Conservation (phyloP, 441 rosid species). For the Jatropha podagrica region DNA sequence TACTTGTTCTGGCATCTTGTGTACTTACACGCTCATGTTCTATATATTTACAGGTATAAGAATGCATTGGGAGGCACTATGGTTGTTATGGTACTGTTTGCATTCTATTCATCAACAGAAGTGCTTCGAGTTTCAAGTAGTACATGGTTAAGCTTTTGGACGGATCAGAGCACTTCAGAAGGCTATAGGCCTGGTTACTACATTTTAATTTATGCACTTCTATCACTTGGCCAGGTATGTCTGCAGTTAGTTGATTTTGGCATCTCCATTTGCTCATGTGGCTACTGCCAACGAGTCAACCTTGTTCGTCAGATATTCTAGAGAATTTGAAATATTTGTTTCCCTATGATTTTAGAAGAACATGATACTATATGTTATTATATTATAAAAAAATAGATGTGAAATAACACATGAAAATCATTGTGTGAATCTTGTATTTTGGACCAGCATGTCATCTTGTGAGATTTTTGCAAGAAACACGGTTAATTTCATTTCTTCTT, state of each 20-base stretch:
- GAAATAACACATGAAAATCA: neutral
- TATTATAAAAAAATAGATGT: neutral
- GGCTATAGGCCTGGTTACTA: constrained; percentile 58
- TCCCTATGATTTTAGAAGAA: too few relatives aligned
- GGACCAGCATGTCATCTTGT: neutral
- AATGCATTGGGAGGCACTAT: constrained; percentile 82
- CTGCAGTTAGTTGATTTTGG: constrained; percentile 9
- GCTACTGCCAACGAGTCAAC: constrained; percentile 16
- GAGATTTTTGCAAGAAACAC: neutral
- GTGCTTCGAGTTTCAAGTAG: constrained; percentile 88
- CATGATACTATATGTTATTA: neutral
- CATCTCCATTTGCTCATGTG: neutral
- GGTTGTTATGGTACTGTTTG: constrained; percentile 72
- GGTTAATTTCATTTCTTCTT: neutral
- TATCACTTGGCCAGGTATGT: constrained; percentile 85
- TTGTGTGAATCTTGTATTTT: neutral
- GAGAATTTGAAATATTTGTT: neutral
- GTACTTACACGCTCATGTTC: neutral
- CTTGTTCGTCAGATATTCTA: neutral
- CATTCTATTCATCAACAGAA: constrained; percentile 73
- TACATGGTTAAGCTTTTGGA: constrained; percentile 95
- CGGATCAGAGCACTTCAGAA: constrained; percentile 69
- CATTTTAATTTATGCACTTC: constrained; percentile 71
- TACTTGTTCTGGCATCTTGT: neutral
- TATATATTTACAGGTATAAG: constrained; percentile 63